These are phyloP conservation scores for Platanthera zijinensis DNA, from an alignment of 106 monocot genomes.

Conservation along the genomic window DNA sequence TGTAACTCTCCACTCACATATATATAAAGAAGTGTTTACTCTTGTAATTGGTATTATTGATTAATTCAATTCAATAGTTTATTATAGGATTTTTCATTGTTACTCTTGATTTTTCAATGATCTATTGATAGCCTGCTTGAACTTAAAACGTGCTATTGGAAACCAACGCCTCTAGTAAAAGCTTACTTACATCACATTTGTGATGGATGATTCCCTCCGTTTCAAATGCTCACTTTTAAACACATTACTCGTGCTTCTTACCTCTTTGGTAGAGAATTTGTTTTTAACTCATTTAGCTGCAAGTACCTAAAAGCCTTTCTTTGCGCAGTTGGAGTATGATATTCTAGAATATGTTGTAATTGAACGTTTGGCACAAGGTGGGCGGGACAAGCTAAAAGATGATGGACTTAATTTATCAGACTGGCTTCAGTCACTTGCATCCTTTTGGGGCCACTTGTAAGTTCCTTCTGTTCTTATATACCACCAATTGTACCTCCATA, in stretches of 20 bases:
- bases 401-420: slow-evolving; percentile 97
- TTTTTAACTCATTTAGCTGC: neutral
- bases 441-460: slow-evolving; percentile 99
- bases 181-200: neutral
- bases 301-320: neutral
- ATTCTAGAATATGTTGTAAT: slow-evolving; percentile 96
- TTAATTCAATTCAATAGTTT: neutral
- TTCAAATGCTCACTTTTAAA: neutral
- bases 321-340: slow-evolving; percentile 89
- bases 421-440: slow-evolving; percentile 99
- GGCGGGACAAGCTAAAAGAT: slow-evolving; percentile 94
- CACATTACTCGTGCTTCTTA: neutral
- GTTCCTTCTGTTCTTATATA: slow-evolving; percentile 12
- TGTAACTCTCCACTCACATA: too few species aligned
- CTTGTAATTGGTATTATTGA: too few species aligned
- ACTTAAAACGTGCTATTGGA: too few species aligned
- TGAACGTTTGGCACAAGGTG: slow-evolving; percentile 88
- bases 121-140: too few species aligned
- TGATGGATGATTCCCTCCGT: neutral
- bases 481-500: neutral
- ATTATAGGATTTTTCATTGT: neutral
- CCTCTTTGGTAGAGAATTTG: neutral
- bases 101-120: neutral
- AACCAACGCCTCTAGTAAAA: too few species aligned
- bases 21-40: too few species aligned